Conservation (phyloP, 2,329 filamentous ascomycete species). For the Fusarium sublunatum region DNA sequence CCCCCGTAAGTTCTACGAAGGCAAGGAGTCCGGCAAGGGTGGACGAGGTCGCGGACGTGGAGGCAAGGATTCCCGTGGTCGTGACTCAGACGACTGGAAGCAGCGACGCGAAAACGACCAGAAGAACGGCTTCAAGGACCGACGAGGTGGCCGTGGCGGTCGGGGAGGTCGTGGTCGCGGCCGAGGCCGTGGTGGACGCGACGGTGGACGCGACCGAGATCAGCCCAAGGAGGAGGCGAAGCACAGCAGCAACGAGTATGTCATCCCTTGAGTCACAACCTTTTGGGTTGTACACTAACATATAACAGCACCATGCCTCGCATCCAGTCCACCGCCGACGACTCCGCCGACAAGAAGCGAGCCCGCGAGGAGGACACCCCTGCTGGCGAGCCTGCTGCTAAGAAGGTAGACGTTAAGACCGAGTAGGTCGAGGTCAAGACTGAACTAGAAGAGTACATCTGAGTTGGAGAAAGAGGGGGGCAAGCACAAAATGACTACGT, state of each 20-base stretch:
- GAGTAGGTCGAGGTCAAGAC: conserved; percentile 66
- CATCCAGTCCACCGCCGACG: conserved; percentile 59
- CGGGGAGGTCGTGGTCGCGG: conserved; percentile 59
- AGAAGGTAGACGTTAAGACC: conserved; percentile 70
- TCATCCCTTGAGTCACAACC: not conserved
- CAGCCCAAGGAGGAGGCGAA: conserved; percentile 45
- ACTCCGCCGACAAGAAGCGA: conserved; percentile 61
- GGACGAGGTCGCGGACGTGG: conserved; percentile 55
- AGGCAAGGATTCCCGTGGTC: conserved; percentile 52
- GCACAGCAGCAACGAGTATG: conserved; percentile 47
- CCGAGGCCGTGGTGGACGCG: conserved; percentile 54
- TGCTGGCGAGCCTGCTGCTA: conserved; percentile 62
- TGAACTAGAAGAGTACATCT: conserved; percentile 27
- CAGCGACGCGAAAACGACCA: conserved; percentile 71
- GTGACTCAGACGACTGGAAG: conserved; percentile 71
- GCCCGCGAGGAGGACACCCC: conserved; percentile 63
- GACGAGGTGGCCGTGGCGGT: conserved; percentile 58
- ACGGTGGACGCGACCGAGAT: conserved; percentile 56
- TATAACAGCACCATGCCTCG: conserved; percentile 47
- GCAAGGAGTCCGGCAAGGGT: conserved; percentile 54
- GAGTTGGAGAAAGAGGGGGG: not conserved
- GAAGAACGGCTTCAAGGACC: conserved; percentile 67
- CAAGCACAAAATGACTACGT: conserved; percentile 9
- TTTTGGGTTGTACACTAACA: conserved; percentile 25
- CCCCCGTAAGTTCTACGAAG: conserved; percentile 62